Conservation (phyloP, 148 eudicot species). For the Camellia sinensis region DNA sequence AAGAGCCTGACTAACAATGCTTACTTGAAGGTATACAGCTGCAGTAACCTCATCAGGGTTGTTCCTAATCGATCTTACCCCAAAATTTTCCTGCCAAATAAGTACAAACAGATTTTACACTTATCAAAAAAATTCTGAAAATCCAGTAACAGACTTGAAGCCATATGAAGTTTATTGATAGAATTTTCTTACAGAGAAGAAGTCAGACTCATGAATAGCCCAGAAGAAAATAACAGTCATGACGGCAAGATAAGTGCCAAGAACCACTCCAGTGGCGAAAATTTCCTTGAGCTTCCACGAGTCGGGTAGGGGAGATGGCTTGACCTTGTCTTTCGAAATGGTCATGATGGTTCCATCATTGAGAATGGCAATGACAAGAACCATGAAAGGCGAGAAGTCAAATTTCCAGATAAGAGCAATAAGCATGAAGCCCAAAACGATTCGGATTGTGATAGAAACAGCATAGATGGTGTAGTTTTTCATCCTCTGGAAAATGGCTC, state of each 20-base stretch:
- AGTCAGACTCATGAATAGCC: constrained; percentile 46
- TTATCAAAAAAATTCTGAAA: too few species aligned
- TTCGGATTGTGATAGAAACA: constrained; percentile 67
- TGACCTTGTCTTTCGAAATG: constrained; percentile 66
- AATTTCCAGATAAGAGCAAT: constrained; percentile 68
- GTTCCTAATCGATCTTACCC: constrained; percentile 41
- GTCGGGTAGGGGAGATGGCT: constrained; percentile 70
- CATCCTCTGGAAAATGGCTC: constrained; percentile 79
- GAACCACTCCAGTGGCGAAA: constrained; percentile 67
- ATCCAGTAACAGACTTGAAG: too few species aligned
- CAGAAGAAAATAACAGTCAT: constrained; percentile 70
- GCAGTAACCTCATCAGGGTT: constrained; percentile 39
- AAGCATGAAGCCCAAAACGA: constrained; percentile 61
- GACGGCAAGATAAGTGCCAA: constrained; percentile 61
- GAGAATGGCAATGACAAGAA: constrained; percentile 58
- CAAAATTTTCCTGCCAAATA: constrained; percentile 40
- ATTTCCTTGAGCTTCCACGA: constrained; percentile 72
- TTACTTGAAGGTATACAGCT: constrained; percentile 77
- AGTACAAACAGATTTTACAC: neutral
- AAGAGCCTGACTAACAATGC: constrained; percentile 70
- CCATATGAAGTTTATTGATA: neutral
- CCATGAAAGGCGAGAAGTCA: constrained; percentile 80
- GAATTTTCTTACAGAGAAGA: constrained; percentile 46
- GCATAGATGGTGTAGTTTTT: constrained; percentile 73
- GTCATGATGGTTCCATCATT: constrained; percentile 85